Evolutionary conservation across 106 monocot species (phyloP).

Genomic region (Posidonia australis): DNA sequence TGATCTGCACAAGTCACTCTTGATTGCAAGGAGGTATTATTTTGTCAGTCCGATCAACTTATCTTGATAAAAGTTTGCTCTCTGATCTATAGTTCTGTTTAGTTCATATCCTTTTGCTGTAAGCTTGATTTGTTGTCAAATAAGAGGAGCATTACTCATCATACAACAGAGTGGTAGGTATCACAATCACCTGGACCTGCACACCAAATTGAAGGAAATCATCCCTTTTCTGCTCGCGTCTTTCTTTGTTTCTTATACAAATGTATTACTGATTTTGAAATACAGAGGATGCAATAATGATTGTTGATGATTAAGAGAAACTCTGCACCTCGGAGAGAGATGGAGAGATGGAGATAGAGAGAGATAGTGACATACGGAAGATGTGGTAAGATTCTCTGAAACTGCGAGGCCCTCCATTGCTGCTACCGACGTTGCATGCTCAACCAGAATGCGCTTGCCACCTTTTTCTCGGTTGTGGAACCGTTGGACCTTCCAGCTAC

Average conservation of each 20-base stretch:
- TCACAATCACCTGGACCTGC: slow-evolving; percentile 19
- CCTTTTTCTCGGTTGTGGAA: too few species aligned
- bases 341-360: neutral
- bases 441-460: too few species aligned
- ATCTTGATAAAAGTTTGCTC: too few species aligned
- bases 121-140: neutral
- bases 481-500: too few species aligned
- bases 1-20: too few species aligned
- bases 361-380: neutral
- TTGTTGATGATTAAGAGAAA: neutral
- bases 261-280: neutral
- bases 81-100: too few species aligned
- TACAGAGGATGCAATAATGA: neutral
- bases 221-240: neutral
- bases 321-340: too few species aligned
- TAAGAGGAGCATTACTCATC: too few species aligned
- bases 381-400: neutral
- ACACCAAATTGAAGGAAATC: neutral
- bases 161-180: slow-evolving; percentile 1
- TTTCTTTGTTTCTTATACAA: neutral
- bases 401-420: neutral
- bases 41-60: too few species aligned
- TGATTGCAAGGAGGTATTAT: too few species aligned
- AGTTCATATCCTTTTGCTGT: neutral
- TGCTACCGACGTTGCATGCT: neutral